phyloP scores from a whole-genome alignment of 1,139 yeast genomes.

The Hyphopichia khmerensis region DNA sequence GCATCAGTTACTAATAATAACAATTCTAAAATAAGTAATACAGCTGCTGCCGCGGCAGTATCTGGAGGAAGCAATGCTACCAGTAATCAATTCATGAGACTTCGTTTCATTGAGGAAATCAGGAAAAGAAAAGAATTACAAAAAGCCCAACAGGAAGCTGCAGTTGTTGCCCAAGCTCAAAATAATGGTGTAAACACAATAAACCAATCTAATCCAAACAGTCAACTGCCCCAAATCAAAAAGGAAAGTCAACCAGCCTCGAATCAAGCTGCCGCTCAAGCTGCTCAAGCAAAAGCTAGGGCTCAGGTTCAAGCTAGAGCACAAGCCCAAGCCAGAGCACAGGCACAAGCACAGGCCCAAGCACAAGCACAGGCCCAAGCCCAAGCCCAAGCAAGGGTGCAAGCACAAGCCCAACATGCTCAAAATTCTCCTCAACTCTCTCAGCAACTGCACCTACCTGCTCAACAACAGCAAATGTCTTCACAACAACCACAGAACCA shows the following conservation, averaged over 20 bases:
- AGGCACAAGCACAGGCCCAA: constrained; percentile 4
- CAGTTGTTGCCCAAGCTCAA: constrained; percentile 28
- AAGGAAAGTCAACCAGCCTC: constrained; percentile 5
- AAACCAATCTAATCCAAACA: constrained; percentile 26
- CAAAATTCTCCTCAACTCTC: constrained; percentile 1
- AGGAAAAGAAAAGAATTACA: constrained; percentile 46
- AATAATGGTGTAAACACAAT: constrained; percentile 40
- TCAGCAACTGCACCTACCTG: constrained; percentile 9
- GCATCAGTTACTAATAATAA: not conserved
- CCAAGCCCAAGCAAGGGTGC: constrained; percentile 7
- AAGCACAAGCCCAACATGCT: not conserved
- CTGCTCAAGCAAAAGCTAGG: constrained; percentile 6
- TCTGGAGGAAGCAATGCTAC: constrained; percentile 16
- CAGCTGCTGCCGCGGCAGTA: constrained; percentile 17
- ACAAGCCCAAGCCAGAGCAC: constrained; percentile 8
- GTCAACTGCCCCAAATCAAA: constrained; percentile 3
- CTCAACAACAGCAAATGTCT: constrained; percentile 18
- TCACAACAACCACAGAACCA: constrained; percentile 7
- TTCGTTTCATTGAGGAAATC: constrained; percentile 47
- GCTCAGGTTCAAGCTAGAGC: constrained; percentile 3
- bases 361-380: constrained; percentile 6
- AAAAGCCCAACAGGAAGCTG: constrained; percentile 43
- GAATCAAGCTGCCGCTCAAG: constrained; percentile 5
- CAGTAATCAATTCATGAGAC: constrained; percentile 47
- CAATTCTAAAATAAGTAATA: constrained; percentile 5